Evolutionary conservation across 2,329 filamentous ascomycete genomes (phyloP).

Genomic region (Clonostachys chloroleuca): DNA sequence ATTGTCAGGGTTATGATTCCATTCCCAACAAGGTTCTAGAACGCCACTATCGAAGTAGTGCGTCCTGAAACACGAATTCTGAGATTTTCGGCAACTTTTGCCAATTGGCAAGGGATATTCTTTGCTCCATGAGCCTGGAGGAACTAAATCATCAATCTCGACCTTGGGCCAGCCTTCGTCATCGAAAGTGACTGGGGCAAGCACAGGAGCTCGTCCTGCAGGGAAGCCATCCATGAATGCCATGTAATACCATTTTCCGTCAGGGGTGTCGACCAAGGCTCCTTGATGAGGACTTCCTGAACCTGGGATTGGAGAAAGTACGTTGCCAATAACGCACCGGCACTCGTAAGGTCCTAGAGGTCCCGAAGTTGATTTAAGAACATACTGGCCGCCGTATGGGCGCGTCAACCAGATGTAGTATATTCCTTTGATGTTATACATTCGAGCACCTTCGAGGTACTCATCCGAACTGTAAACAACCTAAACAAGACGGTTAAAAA

Average conservation of each 20-base stretch:
- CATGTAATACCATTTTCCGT: slow-evolving; percentile 53
- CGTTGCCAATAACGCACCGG: slow-evolving; percentile 1
- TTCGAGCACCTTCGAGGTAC: slow-evolving; percentile 41
- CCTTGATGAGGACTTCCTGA: slow-evolving; percentile 49
- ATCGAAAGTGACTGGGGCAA: slow-evolving; percentile 43
- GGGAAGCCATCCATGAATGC: slow-evolving; percentile 51
- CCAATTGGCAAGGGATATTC: slow-evolving; percentile 3
- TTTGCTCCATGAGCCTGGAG: slow-evolving; percentile 32
- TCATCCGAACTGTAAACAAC: slow-evolving; percentile 32
- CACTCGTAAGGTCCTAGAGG: slow-evolving; percentile 42
- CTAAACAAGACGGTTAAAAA: background rate
- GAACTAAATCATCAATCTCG: slow-evolving; percentile 23
- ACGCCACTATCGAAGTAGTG: slow-evolving; percentile 16
- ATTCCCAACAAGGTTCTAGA: slow-evolving; percentile 46
- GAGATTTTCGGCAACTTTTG: background rate
- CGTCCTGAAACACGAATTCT: background rate
- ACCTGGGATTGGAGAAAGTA: slow-evolving; percentile 3
- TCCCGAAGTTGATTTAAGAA: slow-evolving; percentile 40
- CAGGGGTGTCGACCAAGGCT: slow-evolving; percentile 44
- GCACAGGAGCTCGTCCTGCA: slow-evolving; percentile 48
- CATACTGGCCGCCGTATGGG: slow-evolving; percentile 34
- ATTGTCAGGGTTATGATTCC: slow-evolving; percentile 55
- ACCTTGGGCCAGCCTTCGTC: slow-evolving; percentile 41
- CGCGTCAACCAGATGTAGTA: slow-evolving; percentile 50
- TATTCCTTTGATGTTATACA: slow-evolving; percentile 50